Base-by-base conservation (phyloP, 2,329 filamentous ascomycete species). In the Gnomoniopsis sp. region DNA sequence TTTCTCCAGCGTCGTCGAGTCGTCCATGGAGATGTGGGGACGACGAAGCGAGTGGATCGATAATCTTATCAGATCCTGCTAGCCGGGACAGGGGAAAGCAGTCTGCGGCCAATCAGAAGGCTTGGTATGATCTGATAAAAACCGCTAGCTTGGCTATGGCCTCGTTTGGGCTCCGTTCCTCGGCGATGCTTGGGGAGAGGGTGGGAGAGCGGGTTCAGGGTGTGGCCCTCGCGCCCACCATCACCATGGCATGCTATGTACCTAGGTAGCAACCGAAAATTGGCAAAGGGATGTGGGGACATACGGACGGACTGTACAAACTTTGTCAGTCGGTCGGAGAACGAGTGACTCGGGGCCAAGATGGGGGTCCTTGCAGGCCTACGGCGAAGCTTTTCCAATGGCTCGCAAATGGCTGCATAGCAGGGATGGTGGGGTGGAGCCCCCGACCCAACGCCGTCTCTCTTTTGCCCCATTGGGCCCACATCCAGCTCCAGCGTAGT, bases 51-150 rank as follows among this genome's bases (percentile, higher is more conserved):
- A 12, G 36, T 41, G 36, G 36, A 12, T 41, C 36, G 4, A 41
- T 54, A 58, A 58, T 58, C 56, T 58, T 58, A 58, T 58, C 56
- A 58, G 56, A 58, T 58, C 51, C 22, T 33, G 30, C 46, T 44
- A 41, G 53, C 19, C 22, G 38, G n/a, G 21, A 30, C 17, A 7
- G 15, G 43, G 11, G 26, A 30, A 4, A 30, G 4, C 26, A 30
- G 26, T 4, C 26, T 4, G 8, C n/a, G 22, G 19, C 53, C 14
- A 50, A 23, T 50, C n/a, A 8, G 26, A 3, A n/a, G 17, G 3
- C 46, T 38, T 52, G 38, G 33, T 33, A 52, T 52, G 50, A 52
- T 52, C 50, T 52, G 50, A 52, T 52, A 52, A 52, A 22, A 22
- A 19, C 21, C 33, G 33, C 15, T 21, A 50, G 26, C 48, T 12